Conservation (phyloP, 345 rosid genomes). For the Linum trigynum region DNA sequence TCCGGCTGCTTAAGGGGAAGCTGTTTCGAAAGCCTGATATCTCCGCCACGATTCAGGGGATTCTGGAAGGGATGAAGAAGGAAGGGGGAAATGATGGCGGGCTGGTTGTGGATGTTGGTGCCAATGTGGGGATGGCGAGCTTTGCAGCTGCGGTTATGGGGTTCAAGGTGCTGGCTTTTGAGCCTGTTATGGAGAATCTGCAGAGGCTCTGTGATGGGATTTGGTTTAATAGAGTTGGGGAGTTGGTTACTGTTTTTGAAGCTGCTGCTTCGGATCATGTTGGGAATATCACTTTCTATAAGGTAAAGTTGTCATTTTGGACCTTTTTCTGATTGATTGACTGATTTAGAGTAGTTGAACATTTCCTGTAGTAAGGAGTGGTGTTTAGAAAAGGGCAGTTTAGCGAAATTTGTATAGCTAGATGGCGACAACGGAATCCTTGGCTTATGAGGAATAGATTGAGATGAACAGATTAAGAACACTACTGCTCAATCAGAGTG, state of each 20-base stretch:
- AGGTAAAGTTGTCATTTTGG: constrained; percentile 53
- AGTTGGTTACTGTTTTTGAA: constrained; percentile 70
- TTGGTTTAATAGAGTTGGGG: constrained; percentile 75
- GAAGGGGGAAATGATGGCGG: constrained; percentile 77
- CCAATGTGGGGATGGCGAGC: constrained; percentile 97
- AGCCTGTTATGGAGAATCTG: constrained; percentile 85
- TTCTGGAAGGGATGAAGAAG: constrained; percentile 43
- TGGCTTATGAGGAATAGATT: too few species aligned
- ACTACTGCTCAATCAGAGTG: too few species aligned
- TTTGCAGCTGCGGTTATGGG: constrained; percentile 96
- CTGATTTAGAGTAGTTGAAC: too few species aligned
- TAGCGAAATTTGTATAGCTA: too few species aligned
- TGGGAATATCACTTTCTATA: constrained; percentile 79
- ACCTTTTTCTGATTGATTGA: too few species aligned
- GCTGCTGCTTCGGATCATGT: constrained; percentile 75
- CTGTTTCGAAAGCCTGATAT: constrained; percentile 84
- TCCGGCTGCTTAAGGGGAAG: constrained; percentile 82
- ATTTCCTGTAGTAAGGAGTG: too few species aligned
- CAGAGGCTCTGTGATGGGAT: constrained; percentile 95
- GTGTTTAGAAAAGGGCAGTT: too few species aligned
- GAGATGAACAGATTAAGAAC: too few species aligned
- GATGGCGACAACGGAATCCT: too few species aligned
- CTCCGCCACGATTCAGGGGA: constrained; percentile 67
- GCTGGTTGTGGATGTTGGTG: constrained; percentile 80
- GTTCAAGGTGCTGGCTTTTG: constrained; percentile 72